These are phyloP conservation scores for Eruca vesicaria DNA, from an alignment of 441 rosid genomes.

Conservation along the genomic window DNA sequence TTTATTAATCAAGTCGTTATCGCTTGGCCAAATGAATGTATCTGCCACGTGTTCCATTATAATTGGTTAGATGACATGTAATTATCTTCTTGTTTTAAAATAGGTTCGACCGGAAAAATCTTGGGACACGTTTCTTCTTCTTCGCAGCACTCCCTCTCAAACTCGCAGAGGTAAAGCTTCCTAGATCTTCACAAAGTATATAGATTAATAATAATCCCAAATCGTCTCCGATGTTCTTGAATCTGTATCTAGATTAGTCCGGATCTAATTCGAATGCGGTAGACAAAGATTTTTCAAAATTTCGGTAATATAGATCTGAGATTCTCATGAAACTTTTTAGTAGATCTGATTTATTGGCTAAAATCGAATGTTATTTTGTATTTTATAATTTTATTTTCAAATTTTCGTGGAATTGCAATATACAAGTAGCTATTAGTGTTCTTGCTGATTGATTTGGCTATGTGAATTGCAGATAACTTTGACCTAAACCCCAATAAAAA, in stretches of 20 bases:
- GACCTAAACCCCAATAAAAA: background rate
- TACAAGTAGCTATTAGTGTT: background rate
- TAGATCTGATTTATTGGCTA: constrained; percentile 5
- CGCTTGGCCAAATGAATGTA: background rate
- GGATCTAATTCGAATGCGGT: background rate
- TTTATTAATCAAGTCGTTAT: background rate
- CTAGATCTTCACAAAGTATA: background rate
- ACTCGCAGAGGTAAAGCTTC: constrained; percentile 22
- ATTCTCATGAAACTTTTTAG: background rate
- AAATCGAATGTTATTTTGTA: no score
- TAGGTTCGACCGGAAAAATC: background rate
- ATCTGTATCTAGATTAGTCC: background rate
- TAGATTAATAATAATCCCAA: background rate
- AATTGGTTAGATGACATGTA: constrained; percentile 25
- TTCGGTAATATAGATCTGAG: constrained; percentile 11
- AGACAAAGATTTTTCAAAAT: background rate
- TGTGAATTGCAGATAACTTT: background rate
- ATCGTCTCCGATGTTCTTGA: background rate
- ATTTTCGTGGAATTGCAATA: no score
- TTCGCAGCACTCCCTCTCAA: constrained; percentile 1
- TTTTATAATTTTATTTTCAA: no score
- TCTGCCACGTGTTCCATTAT: background rate
- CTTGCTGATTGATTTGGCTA: background rate
- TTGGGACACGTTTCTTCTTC: background rate
- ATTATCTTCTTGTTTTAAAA: background rate